phyloP scores from a whole-genome alignment of 2,329 filamentous ascomycete genomes.

The Alternaria gaisen region DNA sequence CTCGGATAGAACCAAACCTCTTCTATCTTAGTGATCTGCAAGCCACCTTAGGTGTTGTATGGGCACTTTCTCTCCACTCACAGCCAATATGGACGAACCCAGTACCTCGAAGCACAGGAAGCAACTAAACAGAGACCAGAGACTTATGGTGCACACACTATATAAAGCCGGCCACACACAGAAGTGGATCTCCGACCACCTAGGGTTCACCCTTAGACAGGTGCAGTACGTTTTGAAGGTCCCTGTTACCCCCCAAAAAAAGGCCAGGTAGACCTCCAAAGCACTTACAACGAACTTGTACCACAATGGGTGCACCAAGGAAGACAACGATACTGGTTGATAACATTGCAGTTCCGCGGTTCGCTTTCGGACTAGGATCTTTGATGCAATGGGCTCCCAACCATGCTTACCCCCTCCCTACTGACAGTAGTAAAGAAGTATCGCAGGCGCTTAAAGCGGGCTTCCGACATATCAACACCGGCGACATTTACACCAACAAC shows the following conservation, averaged over 20 bases:
- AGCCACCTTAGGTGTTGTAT: neutral
- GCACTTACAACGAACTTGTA: too few relatives aligned
- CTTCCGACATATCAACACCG: too few relatives aligned
- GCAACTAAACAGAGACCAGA: neutral
- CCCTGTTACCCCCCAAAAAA: neutral
- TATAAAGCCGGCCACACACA: neutral
- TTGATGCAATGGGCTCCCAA: too few relatives aligned
- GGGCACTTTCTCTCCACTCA: neutral
- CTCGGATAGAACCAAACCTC: neutral
- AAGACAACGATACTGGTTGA: too few relatives aligned
- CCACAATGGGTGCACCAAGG: too few relatives aligned
- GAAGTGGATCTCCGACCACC: neutral
- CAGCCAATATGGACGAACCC: neutral
- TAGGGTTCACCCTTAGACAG: neutral
- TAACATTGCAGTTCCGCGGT: too few relatives aligned
- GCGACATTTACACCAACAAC: too few relatives aligned
- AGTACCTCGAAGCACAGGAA: neutral
- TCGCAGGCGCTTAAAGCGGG: too few relatives aligned
- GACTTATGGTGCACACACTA: neutral
- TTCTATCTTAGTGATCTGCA: neutral
- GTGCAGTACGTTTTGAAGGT: neutral
- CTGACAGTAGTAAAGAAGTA: too few relatives aligned
- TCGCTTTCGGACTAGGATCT: too few relatives aligned
- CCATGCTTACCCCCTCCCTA: too few relatives aligned
- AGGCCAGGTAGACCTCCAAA: neutral